Evolutionary conservation across 108 stramenopile species (phyloP), one percentile per base, ranked within the genome.

Genomic region (Nitzschia sp.): DNA sequence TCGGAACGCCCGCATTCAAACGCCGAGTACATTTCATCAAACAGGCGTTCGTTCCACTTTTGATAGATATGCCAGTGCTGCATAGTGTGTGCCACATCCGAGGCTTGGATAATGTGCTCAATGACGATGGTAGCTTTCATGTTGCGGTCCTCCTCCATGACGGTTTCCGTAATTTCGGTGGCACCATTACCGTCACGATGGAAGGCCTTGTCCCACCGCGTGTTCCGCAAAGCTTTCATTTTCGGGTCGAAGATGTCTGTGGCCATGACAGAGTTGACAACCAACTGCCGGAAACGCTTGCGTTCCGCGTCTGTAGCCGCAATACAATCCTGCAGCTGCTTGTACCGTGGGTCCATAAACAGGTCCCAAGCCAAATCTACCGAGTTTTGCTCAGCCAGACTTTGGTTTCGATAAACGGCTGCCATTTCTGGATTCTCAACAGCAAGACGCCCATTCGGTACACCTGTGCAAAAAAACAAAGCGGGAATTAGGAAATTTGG

Each of bases 381-480:
- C 0, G 76, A 77, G 26, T 79, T 55, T 61, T 86, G 85, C 54
- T 86, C 85, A 2, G 82, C 77, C 19, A 83, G 72, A 58, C 71
- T 68, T 66, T 83, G 82, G 60, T 83, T 79, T 33, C 81, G 77
- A 63, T 86, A 86, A 42, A 83, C 18, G 4, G 73, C 45, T 18
- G 85, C 85, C 51, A 86, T 61, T 2, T 64, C 68, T n/a, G 66
- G 56, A 26, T 47, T 25, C 30, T 79, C 78, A 35, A 55, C 55
- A 18, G 35, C 67, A 17, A 79, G 61, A 24, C 73, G 78, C 5
- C 67, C 49, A 69, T 79, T 79, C 5, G 71, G 60, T 8, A 79
- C 68, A 19, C 78, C 78, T 9, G 23, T 53, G 58, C 83, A 24
- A 82, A 85, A 36, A 86, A 84, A 26, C 82, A 42, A 47, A 82